phyloP scores from a whole-genome alignment of 108 stramenopile species.

The Licmophora abbreviata region DNA sequence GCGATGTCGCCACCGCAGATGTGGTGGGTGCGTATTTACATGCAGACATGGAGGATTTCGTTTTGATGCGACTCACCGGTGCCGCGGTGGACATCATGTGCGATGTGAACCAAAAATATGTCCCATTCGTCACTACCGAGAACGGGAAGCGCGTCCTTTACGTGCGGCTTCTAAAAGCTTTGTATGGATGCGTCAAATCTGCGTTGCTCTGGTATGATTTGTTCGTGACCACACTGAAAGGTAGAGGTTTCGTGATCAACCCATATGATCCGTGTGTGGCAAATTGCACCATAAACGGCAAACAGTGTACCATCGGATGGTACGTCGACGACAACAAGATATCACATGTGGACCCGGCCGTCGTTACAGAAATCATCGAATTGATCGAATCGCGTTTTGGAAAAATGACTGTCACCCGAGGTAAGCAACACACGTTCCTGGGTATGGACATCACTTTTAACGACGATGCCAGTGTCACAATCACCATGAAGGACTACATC shows the following conservation, averaged over 20 bases:
- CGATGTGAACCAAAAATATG: slow-evolving; percentile 10
- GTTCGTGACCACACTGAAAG: slow-evolving; percentile 8
- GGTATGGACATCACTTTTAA: slow-evolving; percentile 27
- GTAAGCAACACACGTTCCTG: slow-evolving; percentile 22
- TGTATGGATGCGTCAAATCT: slow-evolving; percentile 13
- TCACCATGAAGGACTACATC: slow-evolving; percentile 14
- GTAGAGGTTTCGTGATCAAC: slow-evolving; percentile 36
- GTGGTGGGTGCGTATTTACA: slow-evolving; percentile 32
- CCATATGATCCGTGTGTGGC: slow-evolving; percentile 48
- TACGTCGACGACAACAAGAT: slow-evolving; percentile 43
- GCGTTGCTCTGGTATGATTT: slow-evolving; percentile 12
- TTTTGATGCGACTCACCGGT: slow-evolving; percentile 5
- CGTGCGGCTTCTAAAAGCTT: slow-evolving; percentile 12
- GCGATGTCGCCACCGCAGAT: slow-evolving; percentile 20
- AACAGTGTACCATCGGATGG: slow-evolving; percentile 28
- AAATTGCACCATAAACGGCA: slow-evolving; percentile 24
- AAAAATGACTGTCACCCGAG: slow-evolving; percentile 2
- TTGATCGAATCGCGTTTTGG: slow-evolving; percentile 10
- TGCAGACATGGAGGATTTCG: slow-evolving; percentile 6
- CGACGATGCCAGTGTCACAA: neutral
- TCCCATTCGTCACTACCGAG: slow-evolving; percentile 7
- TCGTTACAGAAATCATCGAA: slow-evolving; percentile 6
- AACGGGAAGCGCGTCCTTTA: slow-evolving; percentile 16
- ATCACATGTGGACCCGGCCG: slow-evolving; percentile 5
- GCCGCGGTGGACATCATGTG: slow-evolving; percentile 1